Conservation (phyloP, 768 basidiomycete species). For the Austroboletus festivus region DNA sequence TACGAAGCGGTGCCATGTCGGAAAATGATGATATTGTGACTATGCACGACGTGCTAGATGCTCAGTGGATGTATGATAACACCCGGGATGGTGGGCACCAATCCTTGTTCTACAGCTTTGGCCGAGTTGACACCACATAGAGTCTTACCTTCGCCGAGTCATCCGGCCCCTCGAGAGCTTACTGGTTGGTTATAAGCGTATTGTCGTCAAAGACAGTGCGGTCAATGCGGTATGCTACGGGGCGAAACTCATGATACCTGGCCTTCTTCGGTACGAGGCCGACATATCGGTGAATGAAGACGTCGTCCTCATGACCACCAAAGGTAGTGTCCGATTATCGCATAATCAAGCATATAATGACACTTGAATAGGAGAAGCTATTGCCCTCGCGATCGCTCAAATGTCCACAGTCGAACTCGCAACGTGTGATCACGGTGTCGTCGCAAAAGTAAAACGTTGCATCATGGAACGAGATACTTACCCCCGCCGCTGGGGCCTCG, state of each 20-base stretch:
- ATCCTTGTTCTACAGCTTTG: slow-evolving; percentile 4
- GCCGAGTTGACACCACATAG: slow-evolving; percentile 40
- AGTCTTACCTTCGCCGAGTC: slow-evolving; percentile 93
- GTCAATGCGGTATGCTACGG: slow-evolving; percentile 99
- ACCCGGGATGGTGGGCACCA: slow-evolving; percentile 78
- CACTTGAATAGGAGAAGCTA: slow-evolving; percentile 68
- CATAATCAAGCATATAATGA: neutral
- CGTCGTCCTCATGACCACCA: slow-evolving; percentile 97
- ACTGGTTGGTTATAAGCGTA: slow-evolving; percentile 94
- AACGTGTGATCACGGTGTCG: slow-evolving; percentile 97
- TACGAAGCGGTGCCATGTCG: slow-evolving; percentile 92
- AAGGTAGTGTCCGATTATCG: slow-evolving; percentile 51
- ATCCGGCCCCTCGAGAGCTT: slow-evolving; percentile 93
- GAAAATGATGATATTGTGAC: slow-evolving; percentile 99
- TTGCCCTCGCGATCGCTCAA: slow-evolving; percentile 90
- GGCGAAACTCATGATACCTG: slow-evolving; percentile 99
- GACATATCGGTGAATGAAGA: slow-evolving; percentile 95
- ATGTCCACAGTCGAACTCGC: slow-evolving; percentile 99
- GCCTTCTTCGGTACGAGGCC: slow-evolving; percentile 91
- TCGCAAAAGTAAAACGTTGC: slow-evolving; percentile 98
- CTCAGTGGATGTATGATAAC: slow-evolving; percentile 98
- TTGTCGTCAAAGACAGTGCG: slow-evolving; percentile 98
- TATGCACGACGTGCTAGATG: slow-evolving; percentile 99
- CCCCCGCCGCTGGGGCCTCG: slow-evolving; percentile 96
- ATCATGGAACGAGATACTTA: slow-evolving; percentile 99